Evolutionary conservation across 1,284 basidiomycete species (phyloP).

Genomic region (Ustilago cynodontis): DNA sequence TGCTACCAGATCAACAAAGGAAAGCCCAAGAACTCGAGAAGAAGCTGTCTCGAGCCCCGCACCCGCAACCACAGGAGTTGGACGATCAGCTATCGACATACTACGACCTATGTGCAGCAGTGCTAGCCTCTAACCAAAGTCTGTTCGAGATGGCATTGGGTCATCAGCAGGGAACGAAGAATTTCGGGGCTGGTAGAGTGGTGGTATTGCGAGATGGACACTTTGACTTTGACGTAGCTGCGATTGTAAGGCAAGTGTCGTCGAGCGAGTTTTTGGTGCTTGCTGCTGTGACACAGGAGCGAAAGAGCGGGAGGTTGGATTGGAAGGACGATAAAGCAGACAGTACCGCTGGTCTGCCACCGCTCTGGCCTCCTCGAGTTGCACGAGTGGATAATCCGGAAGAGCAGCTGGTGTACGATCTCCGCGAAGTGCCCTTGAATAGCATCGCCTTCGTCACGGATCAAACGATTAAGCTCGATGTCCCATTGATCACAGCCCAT

Average conservation of each 20-base stretch:
- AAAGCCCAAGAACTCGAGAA: slow-evolving; percentile 80
- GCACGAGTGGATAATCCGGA: slow-evolving; percentile 8
- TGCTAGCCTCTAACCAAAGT: slow-evolving; percentile 78
- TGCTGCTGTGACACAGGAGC: slow-evolving; percentile 75
- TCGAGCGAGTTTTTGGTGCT: slow-evolving; percentile 79
- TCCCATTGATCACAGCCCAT: slow-evolving; percentile 70
- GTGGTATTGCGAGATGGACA: slow-evolving; percentile 81
- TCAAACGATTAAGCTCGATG: slow-evolving; percentile 75
- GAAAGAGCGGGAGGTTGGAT: slow-evolving; percentile 73
- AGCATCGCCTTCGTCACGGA: slow-evolving; percentile 84
- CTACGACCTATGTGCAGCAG: slow-evolving; percentile 81
- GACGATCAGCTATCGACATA: slow-evolving; percentile 78
- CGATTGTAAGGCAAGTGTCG: slow-evolving; percentile 80
- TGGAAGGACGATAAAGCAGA: background rate
- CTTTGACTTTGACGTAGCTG: slow-evolving; percentile 80
- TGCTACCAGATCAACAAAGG: slow-evolving; percentile 92
- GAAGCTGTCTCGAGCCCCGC: slow-evolving; percentile 77
- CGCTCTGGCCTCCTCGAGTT: slow-evolving; percentile 42
- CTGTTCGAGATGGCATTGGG: slow-evolving; percentile 78
- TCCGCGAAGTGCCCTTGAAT: slow-evolving; percentile 78
- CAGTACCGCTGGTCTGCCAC: slow-evolving; percentile 6
- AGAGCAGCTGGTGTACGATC: slow-evolving; percentile 75
- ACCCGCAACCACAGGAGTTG: slow-evolving; percentile 74
- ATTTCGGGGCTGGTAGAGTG: slow-evolving; percentile 81
- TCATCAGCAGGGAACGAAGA: slow-evolving; percentile 79